Percentiles rank a stretch among this genome's conserved stretches.
Evolutionary conservation across 495 filamentous ascomycete genomes (phyloP).

Genomic region (Neurospora intermedia): DNA sequence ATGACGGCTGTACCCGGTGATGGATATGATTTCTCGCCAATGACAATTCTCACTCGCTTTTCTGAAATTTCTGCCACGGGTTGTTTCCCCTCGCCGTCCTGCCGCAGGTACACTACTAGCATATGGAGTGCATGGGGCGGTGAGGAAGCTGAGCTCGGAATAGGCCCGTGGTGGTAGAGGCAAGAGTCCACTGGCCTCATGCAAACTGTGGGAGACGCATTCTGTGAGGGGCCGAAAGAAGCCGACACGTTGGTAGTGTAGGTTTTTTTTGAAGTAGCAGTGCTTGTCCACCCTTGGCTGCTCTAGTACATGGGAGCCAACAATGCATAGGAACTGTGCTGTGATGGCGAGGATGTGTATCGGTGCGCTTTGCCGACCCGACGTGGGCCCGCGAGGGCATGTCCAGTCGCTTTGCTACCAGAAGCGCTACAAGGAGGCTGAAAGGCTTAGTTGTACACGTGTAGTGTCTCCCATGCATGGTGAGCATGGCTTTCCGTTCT

Average conservation of each 20-base stretch:
- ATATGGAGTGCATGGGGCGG: conserved; percentile 11
- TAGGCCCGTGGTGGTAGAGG: conserved; percentile 7
- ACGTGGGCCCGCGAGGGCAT: neutral
- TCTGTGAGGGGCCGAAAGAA: conserved; percentile 2
- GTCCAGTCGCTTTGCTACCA: neutral
- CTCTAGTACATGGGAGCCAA: too few species aligned
- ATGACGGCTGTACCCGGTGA: neutral
- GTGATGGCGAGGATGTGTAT: neutral
- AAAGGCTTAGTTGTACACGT: neutral
- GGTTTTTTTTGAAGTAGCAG: neutral
- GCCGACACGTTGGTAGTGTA: neutral
- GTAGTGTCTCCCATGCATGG: neutral
- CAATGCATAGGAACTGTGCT: neutral
- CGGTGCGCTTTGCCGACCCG: neutral
- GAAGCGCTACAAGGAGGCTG: neutral
- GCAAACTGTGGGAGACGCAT: neutral
- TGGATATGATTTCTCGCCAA: neutral
- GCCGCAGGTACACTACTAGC: conserved; percentile 3
- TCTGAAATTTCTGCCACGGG: neutral
- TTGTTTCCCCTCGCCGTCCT: neutral
- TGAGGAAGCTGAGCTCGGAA: conserved; percentile 13
- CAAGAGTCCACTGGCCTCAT: conserved; percentile 4
- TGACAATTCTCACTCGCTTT: conserved; percentile 1
- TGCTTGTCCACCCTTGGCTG: neutral
- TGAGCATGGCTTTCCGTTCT: neutral